Conservation (phyloP, 495 filamentous ascomycete species). For the Cercophora sp. region DNA sequence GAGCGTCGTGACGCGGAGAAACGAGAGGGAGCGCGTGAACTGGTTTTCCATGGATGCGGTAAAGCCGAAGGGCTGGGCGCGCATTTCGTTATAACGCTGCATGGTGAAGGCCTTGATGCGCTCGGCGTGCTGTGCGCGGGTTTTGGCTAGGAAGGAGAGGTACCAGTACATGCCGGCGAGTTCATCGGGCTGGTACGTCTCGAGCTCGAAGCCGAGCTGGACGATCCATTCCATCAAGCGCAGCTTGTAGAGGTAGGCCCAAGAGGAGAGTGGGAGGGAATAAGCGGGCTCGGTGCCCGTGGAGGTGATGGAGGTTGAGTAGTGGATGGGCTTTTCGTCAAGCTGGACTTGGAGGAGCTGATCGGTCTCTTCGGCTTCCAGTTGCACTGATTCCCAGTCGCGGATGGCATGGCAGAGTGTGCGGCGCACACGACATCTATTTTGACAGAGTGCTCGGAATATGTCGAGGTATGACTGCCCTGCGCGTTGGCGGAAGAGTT, state of each 20-base stretch:
- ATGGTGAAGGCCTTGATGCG: constrained; percentile 63
- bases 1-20: constrained; percentile 57
- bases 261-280: constrained; percentile 68
- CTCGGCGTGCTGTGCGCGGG: constrained; percentile 58
- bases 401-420: constrained; percentile 75
- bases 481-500: constrained; percentile 71
- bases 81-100: constrained; percentile 28
- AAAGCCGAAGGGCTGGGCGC: constrained; percentile 16
- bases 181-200: constrained; percentile 84
- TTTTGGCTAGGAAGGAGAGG: constrained; percentile 53
- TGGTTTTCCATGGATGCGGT: constrained; percentile 34
- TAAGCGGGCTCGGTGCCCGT: constrained; percentile 42
- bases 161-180: constrained; percentile 89
- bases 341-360: constrained; percentile 61
- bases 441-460: constrained; percentile 79
- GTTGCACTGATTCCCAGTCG: constrained; percentile 82
- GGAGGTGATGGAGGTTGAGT: constrained; percentile 28
- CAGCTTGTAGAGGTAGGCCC: constrained; percentile 86
- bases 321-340: constrained; percentile 54
- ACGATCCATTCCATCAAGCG: constrained; percentile 81
- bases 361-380: constrained; percentile 78
- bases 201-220: constrained; percentile 93
- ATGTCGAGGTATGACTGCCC: constrained; percentile 77
- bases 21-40: constrained; percentile 53
- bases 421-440: constrained; percentile 80